Base-by-base conservation (phyloP, 1,284 basidiomycete genomes). In the Trametes versicolor region DNA sequence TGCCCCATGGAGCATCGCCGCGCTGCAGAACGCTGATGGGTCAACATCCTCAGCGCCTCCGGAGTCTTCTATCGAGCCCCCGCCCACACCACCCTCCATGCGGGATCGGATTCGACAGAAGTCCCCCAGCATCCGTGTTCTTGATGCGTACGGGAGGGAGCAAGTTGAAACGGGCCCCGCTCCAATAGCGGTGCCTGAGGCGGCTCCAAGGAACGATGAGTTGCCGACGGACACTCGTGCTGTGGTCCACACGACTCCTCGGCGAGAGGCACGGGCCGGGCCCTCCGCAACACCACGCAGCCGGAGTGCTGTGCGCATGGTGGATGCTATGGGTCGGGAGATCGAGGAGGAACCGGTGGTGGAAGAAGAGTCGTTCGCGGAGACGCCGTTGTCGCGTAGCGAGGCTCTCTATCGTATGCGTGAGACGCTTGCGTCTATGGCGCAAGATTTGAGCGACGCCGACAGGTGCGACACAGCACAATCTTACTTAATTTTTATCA, bases 241-340 rank as follows among this genome's bases (percentile, higher is more conserved):
- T 13, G 47, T 55, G 62, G 25, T 72, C 60, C 62, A 70, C 60
- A 39, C 73, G 39, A 80, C 78, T 5, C 76, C 79, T 39, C 77
- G 76, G 13, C 81, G 69, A 21, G 52, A 62, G 49, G 29, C 43
- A 25, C 58, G 50, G 15, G 12, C 55, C 17, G 34, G 54, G 56
- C n/a, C 73, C 52, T 58, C 68, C 54, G 39, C 71, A 34, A 81
- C 79, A 6, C 77, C 79, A 37, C 77, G 77, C 15, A 81, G 66
- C 58, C 81, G 74, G 70, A 84, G 81, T 68, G 70, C 75, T 25
- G 80, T 91, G 45, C 84, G 87, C 48, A 78, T 92, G 49, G 83
- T 91, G 37, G 90, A 93, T 72, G 87, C 87, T 1, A 87, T 90
- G 85, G 90, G 89, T 12, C 82, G 80, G 61, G 85, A 87, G 67